Conservation (phyloP, 148 eudicot species). For the Linanthus parryae region DNA sequence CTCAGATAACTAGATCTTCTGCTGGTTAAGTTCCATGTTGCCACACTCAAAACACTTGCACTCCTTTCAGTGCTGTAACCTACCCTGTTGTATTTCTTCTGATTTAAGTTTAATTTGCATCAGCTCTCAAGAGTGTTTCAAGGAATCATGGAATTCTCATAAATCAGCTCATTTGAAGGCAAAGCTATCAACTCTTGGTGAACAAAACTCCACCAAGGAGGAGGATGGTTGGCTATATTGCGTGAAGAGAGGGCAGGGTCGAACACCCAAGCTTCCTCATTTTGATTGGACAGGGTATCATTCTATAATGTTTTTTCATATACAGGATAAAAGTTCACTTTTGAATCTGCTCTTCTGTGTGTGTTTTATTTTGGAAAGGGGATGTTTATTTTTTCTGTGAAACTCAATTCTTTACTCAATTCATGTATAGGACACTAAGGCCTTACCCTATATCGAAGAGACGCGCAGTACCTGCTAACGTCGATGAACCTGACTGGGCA, state of each 20-base stretch:
- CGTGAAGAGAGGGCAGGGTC: slow-evolving; percentile 80
- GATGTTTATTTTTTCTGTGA: slow-evolving; percentile 4
- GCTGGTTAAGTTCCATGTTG: too few species aligned
- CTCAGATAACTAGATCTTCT: too few species aligned
- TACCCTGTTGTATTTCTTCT: slow-evolving; percentile 4
- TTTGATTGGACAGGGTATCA: slow-evolving; percentile 99
- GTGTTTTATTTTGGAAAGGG: background rate
- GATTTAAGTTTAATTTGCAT: slow-evolving; percentile 11
- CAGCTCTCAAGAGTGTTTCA: slow-evolving; percentile 98
- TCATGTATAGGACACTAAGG: slow-evolving; percentile 50
- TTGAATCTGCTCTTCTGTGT: background rate
- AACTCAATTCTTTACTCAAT: slow-evolving; percentile 1
- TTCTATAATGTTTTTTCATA: background rate
- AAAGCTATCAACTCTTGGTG: slow-evolving; percentile 39
- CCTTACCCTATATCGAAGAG: slow-evolving; percentile 76
- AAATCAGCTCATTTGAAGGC: slow-evolving; percentile 75
- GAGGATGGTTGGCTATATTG: slow-evolving; percentile 84
- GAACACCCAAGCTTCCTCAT: slow-evolving; percentile 67
- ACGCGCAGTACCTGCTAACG: slow-evolving; percentile 61
- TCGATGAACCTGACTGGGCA: slow-evolving; percentile 91
- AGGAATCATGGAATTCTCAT: slow-evolving; percentile 93
- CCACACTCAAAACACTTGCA: too few species aligned
- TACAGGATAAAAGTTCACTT: background rate
- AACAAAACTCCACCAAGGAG: slow-evolving; percentile 24
- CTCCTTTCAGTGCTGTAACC: too few species aligned